Evolutionary conservation across 2,329 filamentous ascomycete genomes (phyloP).

Genomic region (Dothideomycetes sp.): DNA sequence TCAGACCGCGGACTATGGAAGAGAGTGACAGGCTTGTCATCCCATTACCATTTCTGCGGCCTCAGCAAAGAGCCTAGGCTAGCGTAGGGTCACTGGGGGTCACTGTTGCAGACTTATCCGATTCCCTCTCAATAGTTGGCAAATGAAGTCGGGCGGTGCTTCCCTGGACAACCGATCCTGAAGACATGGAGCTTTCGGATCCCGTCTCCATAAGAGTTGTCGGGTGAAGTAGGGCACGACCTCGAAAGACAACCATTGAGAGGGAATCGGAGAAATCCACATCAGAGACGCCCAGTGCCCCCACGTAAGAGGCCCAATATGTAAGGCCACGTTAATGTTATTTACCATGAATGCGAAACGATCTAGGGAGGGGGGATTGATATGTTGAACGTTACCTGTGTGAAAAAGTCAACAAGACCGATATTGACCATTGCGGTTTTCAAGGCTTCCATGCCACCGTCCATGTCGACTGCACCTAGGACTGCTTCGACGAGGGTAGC

Average conservation of each 20-base stretch:
- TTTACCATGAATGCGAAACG: too few species aligned
- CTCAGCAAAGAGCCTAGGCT: background rate
- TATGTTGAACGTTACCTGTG: too few species aligned
- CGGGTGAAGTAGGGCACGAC: background rate
- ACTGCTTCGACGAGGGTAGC: constrained; percentile 1
- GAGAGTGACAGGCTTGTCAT: background rate
- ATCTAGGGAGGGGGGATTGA: too few species aligned
- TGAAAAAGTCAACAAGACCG: constrained; percentile 1
- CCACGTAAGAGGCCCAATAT: background rate
- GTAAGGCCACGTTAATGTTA: too few species aligned
- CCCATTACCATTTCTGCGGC: background rate
- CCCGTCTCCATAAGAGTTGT: background rate
- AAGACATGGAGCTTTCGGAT: background rate
- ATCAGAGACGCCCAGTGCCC: background rate
- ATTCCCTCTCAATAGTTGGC: too few species aligned
- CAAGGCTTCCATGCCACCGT: background rate
- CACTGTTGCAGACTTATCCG: background rate
- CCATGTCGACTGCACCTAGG: constrained; percentile 1
- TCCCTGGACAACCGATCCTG: background rate
- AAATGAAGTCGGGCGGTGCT: background rate
- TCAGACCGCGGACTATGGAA: background rate
- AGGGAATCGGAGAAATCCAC: background rate
- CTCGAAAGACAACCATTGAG: background rate
- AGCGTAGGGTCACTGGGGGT: background rate
- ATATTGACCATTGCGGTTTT: constrained; percentile 1